phyloP scores from a whole-genome alignment of 2,329 filamentous ascomycete genomes.

The Aureobasidium sp. region DNA sequence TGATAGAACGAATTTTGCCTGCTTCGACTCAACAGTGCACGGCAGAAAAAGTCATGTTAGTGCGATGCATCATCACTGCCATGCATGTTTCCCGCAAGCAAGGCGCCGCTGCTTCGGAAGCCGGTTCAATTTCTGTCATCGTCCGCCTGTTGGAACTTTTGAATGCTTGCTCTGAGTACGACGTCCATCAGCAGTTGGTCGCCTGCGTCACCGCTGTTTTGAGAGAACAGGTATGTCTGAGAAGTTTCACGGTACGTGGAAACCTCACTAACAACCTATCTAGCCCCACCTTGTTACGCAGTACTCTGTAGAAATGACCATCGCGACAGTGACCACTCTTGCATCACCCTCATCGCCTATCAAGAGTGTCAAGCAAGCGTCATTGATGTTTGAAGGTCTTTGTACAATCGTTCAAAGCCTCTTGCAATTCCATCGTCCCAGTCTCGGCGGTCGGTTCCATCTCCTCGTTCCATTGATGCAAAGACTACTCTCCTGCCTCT shows the following conservation, averaged over 20 bases:
- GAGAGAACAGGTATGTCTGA: constrained; percentile 18
- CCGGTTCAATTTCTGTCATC: not conserved
- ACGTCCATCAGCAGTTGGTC: constrained; percentile 10
- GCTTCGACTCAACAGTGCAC: not conserved
- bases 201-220: constrained; percentile 13
- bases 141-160: constrained; percentile 6
- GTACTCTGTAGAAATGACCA: constrained; percentile 35
- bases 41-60: constrained; percentile 3
- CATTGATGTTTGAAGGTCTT: constrained; percentile 46
- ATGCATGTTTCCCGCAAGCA: not conserved
- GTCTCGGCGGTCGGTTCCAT: constrained; percentile 55
- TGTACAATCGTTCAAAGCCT: constrained; percentile 48
- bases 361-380: constrained; percentile 24
- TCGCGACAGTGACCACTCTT: constrained; percentile 32
- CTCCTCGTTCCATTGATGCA: constrained; percentile 51
- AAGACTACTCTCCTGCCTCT: constrained; percentile 49
- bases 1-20: not conserved
- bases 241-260: not conserved
- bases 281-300: constrained; percentile 37
- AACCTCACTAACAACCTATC: constrained; percentile 11
- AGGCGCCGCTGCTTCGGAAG: not conserved
- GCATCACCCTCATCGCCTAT: constrained; percentile 27
- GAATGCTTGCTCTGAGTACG: constrained; percentile 1
- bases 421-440: constrained; percentile 51
- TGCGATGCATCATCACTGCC: not conserved